phyloP scores from a whole-genome alignment of 306 rosid genomes.

The Vigna radiata region DNA sequence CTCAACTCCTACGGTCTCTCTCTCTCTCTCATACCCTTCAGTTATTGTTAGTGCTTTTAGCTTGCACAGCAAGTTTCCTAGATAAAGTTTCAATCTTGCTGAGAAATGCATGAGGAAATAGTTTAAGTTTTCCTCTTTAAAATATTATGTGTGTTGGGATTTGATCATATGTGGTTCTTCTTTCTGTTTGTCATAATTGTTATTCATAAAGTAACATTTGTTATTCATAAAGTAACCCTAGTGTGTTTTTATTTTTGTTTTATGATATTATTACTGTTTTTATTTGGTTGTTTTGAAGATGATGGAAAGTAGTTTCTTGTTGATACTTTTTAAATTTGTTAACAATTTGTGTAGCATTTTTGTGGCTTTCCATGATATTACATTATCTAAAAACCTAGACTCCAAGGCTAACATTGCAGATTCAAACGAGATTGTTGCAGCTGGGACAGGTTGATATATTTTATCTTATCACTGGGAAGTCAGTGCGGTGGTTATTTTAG shows the following conservation, averaged over 20 bases:
- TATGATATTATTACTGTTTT: neutral
- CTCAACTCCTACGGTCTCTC: slow-evolving; percentile 47
- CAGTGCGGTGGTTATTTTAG: neutral
- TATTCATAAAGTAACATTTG: neutral
- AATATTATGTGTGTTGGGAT: neutral
- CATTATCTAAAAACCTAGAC: neutral
- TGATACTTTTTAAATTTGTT: neutral
- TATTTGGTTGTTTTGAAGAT: neutral
- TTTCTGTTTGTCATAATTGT: neutral
- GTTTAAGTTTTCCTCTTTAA: neutral
- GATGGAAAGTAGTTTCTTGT: neutral
- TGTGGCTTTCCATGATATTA: neutral
- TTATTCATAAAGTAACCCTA: neutral
- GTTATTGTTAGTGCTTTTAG: neutral
- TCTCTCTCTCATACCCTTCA: neutral
- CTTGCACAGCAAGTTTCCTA: neutral
- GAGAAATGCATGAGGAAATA: neutral
- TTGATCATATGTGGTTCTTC: neutral
- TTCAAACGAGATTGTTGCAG: neutral
- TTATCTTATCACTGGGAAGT: neutral
- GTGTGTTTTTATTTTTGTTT: neutral
- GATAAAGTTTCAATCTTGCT: slow-evolving; percentile 20
- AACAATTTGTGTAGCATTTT: neutral
- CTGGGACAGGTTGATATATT: neutral
- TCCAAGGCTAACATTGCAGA: neutral